Percentiles rank a stretch among this genome's conserved stretches.
These are phyloP conservation scores for Nidula niveotomentosa DNA, from an alignment of 1,284 basidiomycete species.

Conservation along the genomic window DNA sequence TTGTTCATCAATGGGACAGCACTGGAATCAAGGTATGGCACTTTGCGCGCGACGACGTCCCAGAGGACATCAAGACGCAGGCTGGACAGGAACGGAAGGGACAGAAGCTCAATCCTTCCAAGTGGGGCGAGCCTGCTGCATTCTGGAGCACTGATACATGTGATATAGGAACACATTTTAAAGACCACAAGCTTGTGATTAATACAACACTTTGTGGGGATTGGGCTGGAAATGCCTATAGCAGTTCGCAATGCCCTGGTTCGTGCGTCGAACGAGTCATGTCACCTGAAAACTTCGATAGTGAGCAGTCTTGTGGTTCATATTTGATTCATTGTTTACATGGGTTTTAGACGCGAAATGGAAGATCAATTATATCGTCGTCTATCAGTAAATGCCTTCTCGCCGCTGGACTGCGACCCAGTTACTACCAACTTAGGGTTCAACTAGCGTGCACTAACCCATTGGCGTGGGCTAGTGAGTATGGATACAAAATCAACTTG, in stretches of 20 bases:
- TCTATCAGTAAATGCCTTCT: constrained; percentile 20
- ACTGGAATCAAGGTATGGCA: constrained; percentile 78
- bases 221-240: constrained; percentile 59
- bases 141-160: constrained; percentile 64
- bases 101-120: constrained; percentile 52
- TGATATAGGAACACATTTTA: constrained; percentile 67
- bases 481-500: too few relatives aligned
- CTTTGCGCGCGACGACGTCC: constrained; percentile 68
- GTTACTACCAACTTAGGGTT: too few relatives aligned
- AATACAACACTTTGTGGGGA: constrained; percentile 70
- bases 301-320: constrained; percentile 32
- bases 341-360: constrained; percentile 47
- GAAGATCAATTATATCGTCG: constrained; percentile 54
- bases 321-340: constrained; percentile 7
- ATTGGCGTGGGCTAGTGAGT: too few relatives aligned
- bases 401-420: too few relatives aligned
- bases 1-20: constrained; percentile 68
- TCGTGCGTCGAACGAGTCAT: constrained; percentile 68
- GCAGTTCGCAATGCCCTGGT: constrained; percentile 60
- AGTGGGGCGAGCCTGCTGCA: constrained; percentile 71
- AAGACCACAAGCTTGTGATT: constrained; percentile 65
- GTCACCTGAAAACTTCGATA: constrained; percentile 59
- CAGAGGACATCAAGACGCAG: constrained; percentile 60
- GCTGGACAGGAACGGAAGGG: neutral
- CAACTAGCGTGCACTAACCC: too few relatives aligned